Evolutionary conservation across 1,284 basidiomycete genomes (phyloP).

Genomic region (Heliocybe sulcata): DNA sequence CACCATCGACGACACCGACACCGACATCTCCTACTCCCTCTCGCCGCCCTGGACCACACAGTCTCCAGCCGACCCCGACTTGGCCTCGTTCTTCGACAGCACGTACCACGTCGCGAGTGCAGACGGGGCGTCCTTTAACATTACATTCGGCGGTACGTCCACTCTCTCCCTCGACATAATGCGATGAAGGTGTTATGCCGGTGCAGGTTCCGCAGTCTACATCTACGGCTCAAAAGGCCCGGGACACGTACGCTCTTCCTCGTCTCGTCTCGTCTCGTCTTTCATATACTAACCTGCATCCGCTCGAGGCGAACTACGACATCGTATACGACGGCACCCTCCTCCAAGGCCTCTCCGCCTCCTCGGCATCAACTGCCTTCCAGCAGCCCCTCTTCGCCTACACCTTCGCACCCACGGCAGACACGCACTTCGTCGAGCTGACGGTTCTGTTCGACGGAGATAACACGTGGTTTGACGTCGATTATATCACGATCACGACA

Average conservation of each 20-base stretch:
- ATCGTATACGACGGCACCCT: conserved; percentile 18
- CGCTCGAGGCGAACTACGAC: conserved; percentile 14
- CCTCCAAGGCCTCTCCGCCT: conserved; percentile 14
- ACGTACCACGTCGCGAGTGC: conserved; percentile 21
- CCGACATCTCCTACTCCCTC: conserved; percentile 16
- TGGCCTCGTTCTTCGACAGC: conserved; percentile 17
- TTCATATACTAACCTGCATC: not conserved
- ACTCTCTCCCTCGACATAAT: not conserved
- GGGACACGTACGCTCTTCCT: conserved; percentile 15
- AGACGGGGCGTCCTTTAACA: conserved; percentile 15
- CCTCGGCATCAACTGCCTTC: conserved; percentile 12
- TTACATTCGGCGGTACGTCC: conserved; percentile 10
- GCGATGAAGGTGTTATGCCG: not conserved
- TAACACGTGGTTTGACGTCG: conserved; percentile 20
- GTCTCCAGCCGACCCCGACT: conserved; percentile 11
- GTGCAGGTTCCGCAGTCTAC: conserved; percentile 14
- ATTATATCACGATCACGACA: conserved; percentile 18
- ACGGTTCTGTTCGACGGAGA: conserved; percentile 10
- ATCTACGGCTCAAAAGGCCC: conserved; percentile 22
- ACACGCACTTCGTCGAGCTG: conserved; percentile 15
- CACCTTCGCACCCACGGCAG: conserved; percentile 9
- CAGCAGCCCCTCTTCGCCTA: conserved; percentile 18
- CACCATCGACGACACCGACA: conserved; percentile 21
- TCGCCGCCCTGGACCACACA: conserved; percentile 17
- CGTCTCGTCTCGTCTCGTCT: not conserved